Conservation (phyloP, 371 early-diverging fungal genomes). For the Capillidium rhysosporum region DNA sequence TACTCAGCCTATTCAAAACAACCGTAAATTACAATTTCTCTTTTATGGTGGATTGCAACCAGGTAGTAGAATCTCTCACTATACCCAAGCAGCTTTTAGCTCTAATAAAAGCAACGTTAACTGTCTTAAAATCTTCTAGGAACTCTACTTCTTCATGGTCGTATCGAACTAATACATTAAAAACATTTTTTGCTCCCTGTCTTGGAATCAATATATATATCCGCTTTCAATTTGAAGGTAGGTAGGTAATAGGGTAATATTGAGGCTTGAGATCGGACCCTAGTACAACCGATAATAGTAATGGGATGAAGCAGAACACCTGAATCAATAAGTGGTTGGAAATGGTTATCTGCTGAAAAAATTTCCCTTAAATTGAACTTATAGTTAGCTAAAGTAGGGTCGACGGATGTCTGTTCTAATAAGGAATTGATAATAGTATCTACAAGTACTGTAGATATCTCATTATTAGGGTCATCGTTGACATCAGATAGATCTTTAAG, state of each 20-base stretch:
- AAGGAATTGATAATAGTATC: constrained; percentile 55
- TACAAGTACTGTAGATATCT: constrained; percentile 36
- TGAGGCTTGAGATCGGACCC: constrained; percentile 34
- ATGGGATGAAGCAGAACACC: constrained; percentile 46
- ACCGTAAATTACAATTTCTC: background rate
- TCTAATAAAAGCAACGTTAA: constrained; percentile 87
- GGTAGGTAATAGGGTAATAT: constrained; percentile 1
- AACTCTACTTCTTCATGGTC: constrained; percentile 69
- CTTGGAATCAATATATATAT: constrained; percentile 93
- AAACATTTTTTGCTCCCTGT: constrained; percentile 84
- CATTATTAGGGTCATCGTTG: constrained; percentile 19
- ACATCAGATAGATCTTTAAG: constrained; percentile 41
- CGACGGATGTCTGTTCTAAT: constrained; percentile 26
- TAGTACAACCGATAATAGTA: constrained; percentile 71
- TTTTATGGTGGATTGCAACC: constrained; percentile 6
- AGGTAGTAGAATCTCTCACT: constrained; percentile 55
- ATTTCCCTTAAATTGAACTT: constrained; percentile 61
- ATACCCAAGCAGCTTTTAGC: constrained; percentile 76
- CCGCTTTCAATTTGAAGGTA: constrained; percentile 7
- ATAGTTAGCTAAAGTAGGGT: constrained; percentile 9
- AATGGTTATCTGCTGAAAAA: constrained; percentile 31
- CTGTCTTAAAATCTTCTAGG: constrained; percentile 56
- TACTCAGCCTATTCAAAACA: background rate
- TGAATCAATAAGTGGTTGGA: constrained; percentile 29
- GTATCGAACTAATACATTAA: constrained; percentile 71